These are phyloP conservation scores for Chara braunii DNA, from an alignment of 139 green algal species.

Conservation along the genomic window DNA sequence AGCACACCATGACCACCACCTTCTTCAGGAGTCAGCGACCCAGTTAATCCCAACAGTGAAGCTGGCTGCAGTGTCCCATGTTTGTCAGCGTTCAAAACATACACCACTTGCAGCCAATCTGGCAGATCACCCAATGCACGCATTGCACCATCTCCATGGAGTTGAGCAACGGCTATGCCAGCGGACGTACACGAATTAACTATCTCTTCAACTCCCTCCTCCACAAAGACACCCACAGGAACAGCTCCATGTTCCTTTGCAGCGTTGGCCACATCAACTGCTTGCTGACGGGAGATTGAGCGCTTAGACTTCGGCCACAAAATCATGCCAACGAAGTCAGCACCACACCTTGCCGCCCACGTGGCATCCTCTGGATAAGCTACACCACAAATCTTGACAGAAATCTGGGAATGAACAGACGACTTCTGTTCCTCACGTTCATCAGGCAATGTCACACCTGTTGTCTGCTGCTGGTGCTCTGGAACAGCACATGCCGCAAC, in stretches of 20 bases:
- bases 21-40: neutral
- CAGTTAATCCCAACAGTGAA: constrained; percentile 9
- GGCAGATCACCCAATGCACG: constrained; percentile 30
- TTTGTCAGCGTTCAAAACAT: constrained; percentile 43
- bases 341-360: constrained; percentile 26
- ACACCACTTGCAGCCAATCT: constrained; percentile 34
- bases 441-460: neutral
- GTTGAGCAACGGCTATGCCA: constrained; percentile 27
- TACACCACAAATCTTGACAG: constrained; percentile 54
- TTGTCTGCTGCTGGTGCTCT: too few relatives aligned
- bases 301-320: constrained; percentile 45
- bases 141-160: constrained; percentile 44
- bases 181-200: constrained; percentile 1
- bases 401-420: too few relatives aligned
- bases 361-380: constrained; percentile 41
- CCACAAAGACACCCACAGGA: constrained; percentile 47
- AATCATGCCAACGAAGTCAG: constrained; percentile 50
- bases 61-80: constrained; percentile 37
- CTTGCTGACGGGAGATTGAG: constrained; percentile 8
- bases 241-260: constrained; percentile 23
- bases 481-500: too few relatives aligned
- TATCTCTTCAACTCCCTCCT: constrained; percentile 41
- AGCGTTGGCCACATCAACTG: constrained; percentile 30
- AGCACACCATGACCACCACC: neutral
- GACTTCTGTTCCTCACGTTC: too few relatives aligned